Percentiles rank a stretch among this genome's conserved stretches.
phyloP scores from a whole-genome alignment of 768 basidiomycete species.

The Omphalotus guepiniiformis region DNA sequence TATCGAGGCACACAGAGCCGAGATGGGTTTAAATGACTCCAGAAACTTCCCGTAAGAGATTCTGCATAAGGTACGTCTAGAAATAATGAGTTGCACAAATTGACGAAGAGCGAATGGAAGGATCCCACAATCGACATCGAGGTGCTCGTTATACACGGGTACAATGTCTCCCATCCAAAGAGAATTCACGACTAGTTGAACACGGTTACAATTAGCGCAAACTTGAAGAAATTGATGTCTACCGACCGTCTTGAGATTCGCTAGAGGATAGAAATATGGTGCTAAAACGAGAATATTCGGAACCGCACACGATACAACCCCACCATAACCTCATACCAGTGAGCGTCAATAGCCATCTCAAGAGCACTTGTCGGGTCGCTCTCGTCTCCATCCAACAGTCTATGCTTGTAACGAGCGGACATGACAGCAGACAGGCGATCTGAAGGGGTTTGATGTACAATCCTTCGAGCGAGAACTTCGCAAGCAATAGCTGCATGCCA shows the following conservation, averaged over 20 bases:
- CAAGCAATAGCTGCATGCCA: conserved; percentile 61
- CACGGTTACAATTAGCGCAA: conserved; percentile 2
- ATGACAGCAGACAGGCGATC: conserved; percentile 69
- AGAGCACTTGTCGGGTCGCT: conserved; percentile 75
- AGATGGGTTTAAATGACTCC: conserved; percentile 70
- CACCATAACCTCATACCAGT: conserved; percentile 50
- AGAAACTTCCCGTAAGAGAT: conserved; percentile 48
- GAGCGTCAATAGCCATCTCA: conserved; percentile 89
- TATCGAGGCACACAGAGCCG: conserved; percentile 83
- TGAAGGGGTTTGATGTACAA: conserved; percentile 63
- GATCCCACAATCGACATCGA: conserved; percentile 72
- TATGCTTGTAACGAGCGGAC: conserved; percentile 72
- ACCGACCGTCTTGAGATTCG: conserved; percentile 77
- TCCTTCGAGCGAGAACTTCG: conserved; percentile 76
- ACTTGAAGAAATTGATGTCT: background rate
- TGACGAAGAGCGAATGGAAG: background rate
- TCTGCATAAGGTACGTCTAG: conserved; percentile 69
- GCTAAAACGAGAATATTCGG: conserved; percentile 29
- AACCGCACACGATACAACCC: background rate
- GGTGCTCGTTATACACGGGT: conserved; percentile 68
- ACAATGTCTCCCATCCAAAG: conserved; percentile 84
- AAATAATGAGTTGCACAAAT: background rate
- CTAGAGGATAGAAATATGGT: conserved; percentile 81
- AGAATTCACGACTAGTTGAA: conserved; percentile 62
- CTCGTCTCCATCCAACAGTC: conserved; percentile 68